Base-by-base conservation (phyloP, 129 eudicot species). In the Solidago caesia region DNA sequence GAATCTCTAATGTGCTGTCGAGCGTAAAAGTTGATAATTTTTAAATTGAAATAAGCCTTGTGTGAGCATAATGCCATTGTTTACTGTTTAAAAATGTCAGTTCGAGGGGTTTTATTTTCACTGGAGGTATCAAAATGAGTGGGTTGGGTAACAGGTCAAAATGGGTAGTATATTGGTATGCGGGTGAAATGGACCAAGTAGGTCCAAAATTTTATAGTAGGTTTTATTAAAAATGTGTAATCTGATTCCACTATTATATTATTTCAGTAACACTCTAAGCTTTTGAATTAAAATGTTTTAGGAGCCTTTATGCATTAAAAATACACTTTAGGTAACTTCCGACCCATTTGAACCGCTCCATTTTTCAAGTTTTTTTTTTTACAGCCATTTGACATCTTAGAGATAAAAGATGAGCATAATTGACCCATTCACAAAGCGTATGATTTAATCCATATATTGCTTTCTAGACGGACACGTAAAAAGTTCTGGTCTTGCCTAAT, bases 401-500 rank as follows among this genome's bases (percentile, higher is more conserved):
- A 8, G 59, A 53, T 53, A 53, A 53, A 53, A 53, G 6, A 4
- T 53, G 15, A 53, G 5, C 25, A 0, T 2, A 1, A 53, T 51
- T 14, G 21, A 53, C 15, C 59, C 25, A 53, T 53, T 53, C 7
- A 53, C 21, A n/a, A 53, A 21, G 59, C 60, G n/a, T 60, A 65
- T n/a, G 33, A 29, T 49, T 26, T 26, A 33, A 33, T 33, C 39
- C 39, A 33, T 33, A 33, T 21, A 9, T 14, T 26, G 13, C n/a
- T 72, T 39, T 58, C 12, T 73, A n/a, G 42, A 25, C 68, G 74
- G n/a, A 66, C 11, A 26, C 27, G 43, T 49, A 33, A 57, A 67
- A 62, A 51, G 71, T 59, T 72, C 16, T 26, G 58, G 51, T 64
- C 43, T 52, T 43, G 45, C 71, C 82, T 84, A 29, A 78, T 72